phyloP scores from a whole-genome alignment of 805 yeast genomes.

The Zygosaccharomyces rouxii region DNA sequence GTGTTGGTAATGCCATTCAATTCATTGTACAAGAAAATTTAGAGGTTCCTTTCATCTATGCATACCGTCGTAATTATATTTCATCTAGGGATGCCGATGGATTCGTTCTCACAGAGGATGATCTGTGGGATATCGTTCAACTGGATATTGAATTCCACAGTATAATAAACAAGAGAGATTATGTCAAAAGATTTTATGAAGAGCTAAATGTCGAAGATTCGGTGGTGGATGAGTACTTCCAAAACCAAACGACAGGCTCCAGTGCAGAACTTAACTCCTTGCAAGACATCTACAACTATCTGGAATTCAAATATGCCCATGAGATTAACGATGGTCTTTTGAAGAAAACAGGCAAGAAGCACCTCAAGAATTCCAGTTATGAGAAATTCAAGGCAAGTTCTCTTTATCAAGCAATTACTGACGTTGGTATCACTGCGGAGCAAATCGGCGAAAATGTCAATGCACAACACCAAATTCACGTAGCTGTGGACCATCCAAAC shows the following conservation, averaged over 20 bases:
- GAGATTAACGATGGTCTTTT: constrained; percentile 38
- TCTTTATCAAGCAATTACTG: constrained; percentile 59
- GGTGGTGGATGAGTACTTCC: constrained; percentile 51
- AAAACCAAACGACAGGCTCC: constrained; percentile 45
- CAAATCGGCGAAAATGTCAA: constrained; percentile 79
- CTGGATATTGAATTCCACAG: constrained; percentile 88
- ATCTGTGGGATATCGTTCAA: constrained; percentile 85
- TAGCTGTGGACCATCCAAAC: constrained; percentile 60
- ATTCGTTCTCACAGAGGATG: constrained; percentile 63
- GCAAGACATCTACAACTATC: constrained; percentile 82
- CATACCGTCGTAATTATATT: constrained; percentile 86
- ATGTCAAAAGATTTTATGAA: constrained; percentile 53
- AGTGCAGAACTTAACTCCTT: constrained; percentile 57
- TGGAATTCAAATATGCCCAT: constrained; percentile 61
- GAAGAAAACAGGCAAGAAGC: constrained; percentile 42
- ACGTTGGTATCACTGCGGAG: constrained; percentile 73
- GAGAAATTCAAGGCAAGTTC: constrained; percentile 65
- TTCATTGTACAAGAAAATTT: constrained; percentile 70
- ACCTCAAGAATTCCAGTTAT: constrained; percentile 55
- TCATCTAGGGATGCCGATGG: constrained; percentile 42
- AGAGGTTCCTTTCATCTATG: constrained; percentile 95
- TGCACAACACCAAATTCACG: constrained; percentile 61
- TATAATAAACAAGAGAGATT: constrained; percentile 64
- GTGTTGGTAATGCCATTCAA: constrained; percentile 67
- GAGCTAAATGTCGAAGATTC: constrained; percentile 55